A percentile compares a stretch with the other conserved stretches of the same genome.
Evolutionary conservation across 176 grass and related monocot species (phyloP).

Genomic region (Elymus sibiricus): DNA sequence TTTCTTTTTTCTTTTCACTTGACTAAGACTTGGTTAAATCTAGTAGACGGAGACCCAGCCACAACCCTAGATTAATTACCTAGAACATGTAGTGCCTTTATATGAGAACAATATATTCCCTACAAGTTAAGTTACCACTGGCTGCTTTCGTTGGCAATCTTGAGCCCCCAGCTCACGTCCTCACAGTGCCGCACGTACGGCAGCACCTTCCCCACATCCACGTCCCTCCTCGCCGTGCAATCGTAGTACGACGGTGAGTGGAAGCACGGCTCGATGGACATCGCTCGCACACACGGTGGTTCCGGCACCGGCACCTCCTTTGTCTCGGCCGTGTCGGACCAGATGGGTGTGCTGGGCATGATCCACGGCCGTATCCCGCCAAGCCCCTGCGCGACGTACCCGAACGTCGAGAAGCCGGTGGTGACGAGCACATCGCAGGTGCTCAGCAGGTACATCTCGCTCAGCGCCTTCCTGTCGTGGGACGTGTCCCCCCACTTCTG

Average conservation of each 20-base stretch:
- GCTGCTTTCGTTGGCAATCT: neutral
- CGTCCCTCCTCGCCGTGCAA: conserved; percentile 35
- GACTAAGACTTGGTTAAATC: no score
- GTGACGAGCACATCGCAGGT: conserved; percentile 37
- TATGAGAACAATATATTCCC: neutral
- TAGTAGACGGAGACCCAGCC: no score
- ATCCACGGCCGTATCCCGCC: conserved; percentile 47
- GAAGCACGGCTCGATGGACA: conserved; percentile 58
- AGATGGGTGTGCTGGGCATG: conserved; percentile 19
- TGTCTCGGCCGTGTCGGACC: neutral
- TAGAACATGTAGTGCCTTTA: neutral
- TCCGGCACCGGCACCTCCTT: neutral
- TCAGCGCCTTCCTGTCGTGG: conserved; percentile 41
- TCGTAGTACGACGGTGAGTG: conserved; percentile 47
- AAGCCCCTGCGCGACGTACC: conserved; percentile 48
- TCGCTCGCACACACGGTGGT: conserved; percentile 20
- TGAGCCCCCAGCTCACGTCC: conserved; percentile 31
- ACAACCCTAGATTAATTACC: neutral
- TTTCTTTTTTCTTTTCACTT: no score
- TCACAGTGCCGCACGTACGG: conserved; percentile 50
- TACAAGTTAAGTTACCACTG: neutral
- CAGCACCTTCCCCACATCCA: conserved; percentile 18
- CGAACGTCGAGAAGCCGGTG: conserved; percentile 25
- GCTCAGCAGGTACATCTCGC: conserved; percentile 46
- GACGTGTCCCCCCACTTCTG: conserved; percentile 9